Conservation (phyloP, 129 eudicot genomes). For the Helichrysum umbraculigerum region DNA sequence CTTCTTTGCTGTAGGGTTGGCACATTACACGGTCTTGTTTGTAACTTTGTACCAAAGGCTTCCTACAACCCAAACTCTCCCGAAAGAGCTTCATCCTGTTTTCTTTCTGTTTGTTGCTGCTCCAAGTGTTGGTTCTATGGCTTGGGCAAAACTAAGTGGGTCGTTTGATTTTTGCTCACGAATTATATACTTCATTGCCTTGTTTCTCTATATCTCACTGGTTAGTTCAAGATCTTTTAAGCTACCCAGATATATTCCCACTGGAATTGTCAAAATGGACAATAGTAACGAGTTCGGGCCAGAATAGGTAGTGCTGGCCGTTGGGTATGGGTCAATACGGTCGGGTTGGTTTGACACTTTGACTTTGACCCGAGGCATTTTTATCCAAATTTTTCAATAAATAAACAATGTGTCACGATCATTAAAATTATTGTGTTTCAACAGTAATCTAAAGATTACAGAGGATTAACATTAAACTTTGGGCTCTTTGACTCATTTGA, state of each 20-base stretch:
- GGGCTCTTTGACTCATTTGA: not conserved
- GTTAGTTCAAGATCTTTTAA: constrained; percentile 11
- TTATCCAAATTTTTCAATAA: not conserved
- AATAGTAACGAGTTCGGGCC: not conserved
- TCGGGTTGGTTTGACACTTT: not conserved
- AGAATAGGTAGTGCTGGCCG: not conserved
- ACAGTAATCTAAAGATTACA: not conserved
- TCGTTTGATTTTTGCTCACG: constrained; percentile 56
- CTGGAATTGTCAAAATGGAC: not conserved
- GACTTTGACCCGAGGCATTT: not conserved
- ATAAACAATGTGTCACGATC: not conserved
- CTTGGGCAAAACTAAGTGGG: constrained; percentile 64
- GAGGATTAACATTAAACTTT: not conserved
- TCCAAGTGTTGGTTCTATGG: constrained; percentile 73
- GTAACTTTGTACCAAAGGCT: constrained; percentile 47
- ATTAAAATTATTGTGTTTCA: not conserved
- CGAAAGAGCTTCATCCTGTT: constrained; percentile 78
- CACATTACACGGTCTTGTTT: constrained; percentile 65
- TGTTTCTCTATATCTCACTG: constrained; percentile 70
- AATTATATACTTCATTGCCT: constrained; percentile 59
- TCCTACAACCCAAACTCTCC: constrained; percentile 72
- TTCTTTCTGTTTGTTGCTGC: constrained; percentile 74
- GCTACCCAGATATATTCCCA: not conserved
- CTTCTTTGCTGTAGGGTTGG: constrained; percentile 73
- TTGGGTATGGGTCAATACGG: not conserved